A percentile compares a stretch with the other conserved stretches of the same genome.
Conservation (phyloP, 73 alveolate genomes). For the Paramecium sexaurelia region DNA sequence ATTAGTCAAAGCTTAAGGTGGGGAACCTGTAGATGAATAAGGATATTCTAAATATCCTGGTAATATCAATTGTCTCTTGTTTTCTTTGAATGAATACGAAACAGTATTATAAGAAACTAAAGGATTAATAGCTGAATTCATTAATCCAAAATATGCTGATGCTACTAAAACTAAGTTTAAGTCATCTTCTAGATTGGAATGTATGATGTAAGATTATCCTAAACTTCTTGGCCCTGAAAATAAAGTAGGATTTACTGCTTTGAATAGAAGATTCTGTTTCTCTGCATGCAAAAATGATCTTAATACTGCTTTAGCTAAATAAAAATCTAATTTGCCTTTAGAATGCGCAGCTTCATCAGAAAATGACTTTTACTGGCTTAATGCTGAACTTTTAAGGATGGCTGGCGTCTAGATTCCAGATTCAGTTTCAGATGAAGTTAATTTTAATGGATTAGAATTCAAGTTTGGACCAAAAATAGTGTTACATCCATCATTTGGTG, state of each 20-base stretch:
- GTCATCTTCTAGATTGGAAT: conserved; percentile 97
- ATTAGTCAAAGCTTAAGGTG: conserved; percentile 87
- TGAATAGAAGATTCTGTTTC: conserved; percentile 95
- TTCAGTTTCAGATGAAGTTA: conserved; percentile 65
- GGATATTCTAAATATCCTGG: conserved; percentile 97
- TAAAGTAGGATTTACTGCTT: conserved; percentile 92
- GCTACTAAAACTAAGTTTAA: conserved; percentile 89
- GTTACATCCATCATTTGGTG: conserved; percentile 92
- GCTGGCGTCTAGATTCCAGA: conserved; percentile 82
- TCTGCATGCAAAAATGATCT: conserved; percentile 96
- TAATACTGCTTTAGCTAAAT: conserved; percentile 84
- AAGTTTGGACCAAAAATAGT: conserved; percentile 89
- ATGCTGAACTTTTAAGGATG: conserved; percentile 76
- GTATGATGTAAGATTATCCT: conserved; percentile 99
- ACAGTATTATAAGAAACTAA: conserved; percentile 82
- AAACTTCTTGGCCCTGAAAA: conserved; percentile 80
- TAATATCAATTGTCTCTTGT: conserved; percentile 83
- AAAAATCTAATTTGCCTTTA: conserved; percentile 77
- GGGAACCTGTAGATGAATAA: conserved; percentile 90
- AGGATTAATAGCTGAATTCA: conserved; percentile 98
- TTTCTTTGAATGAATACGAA: conserved; percentile 77
- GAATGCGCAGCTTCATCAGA: conserved; percentile 93
- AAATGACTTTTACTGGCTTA: conserved; percentile 83
- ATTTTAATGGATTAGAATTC: conserved; percentile 78
- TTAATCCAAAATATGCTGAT: conserved; percentile 98